A percentile compares a stretch with the other conserved stretches of the same genome.
phyloP scores from a whole-genome alignment of 73 alveolate genomes.

The Breviolum minutum region DNA sequence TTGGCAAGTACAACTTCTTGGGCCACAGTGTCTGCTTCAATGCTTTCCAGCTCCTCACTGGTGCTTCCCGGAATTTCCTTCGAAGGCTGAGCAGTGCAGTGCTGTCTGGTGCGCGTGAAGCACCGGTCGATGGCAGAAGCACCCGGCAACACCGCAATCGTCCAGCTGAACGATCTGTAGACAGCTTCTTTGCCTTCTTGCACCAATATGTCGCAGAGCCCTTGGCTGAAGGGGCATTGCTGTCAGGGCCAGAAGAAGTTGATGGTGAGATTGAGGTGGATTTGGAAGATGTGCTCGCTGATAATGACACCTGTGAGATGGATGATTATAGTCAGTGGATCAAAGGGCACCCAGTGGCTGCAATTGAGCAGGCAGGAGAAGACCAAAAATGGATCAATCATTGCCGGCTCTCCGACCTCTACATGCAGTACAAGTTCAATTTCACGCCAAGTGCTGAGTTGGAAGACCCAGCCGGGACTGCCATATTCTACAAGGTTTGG shows the following conservation, averaged over 20 bases:
- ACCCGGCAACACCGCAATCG: not conserved
- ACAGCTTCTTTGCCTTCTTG: not conserved
- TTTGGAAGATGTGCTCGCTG: no score
- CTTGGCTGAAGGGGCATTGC: not conserved
- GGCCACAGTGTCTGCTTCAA: not conserved
- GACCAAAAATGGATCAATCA: not conserved
- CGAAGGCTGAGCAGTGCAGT: not conserved
- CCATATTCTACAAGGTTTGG: not conserved
- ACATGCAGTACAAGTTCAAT: not conserved
- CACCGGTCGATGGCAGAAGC: not conserved
- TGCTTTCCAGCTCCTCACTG: not conserved
- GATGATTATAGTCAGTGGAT: not conserved
- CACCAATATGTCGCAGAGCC: not conserved
- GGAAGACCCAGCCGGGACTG: not conserved
- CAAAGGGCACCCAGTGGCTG: not conserved
- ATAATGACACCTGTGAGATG: not conserved
- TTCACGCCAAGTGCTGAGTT: not conserved
- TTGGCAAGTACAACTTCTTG: not conserved
- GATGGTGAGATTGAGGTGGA: no score
- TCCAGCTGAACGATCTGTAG: not conserved
- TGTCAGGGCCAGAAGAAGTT: no score
- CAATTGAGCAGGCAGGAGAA: not conserved
- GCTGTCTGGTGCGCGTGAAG: not conserved
- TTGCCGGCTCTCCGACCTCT: not conserved
- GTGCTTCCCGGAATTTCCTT: not conserved